Base-by-base conservation (phyloP, 768 basidiomycete species). In the Gloeophyllum trabeum region DNA sequence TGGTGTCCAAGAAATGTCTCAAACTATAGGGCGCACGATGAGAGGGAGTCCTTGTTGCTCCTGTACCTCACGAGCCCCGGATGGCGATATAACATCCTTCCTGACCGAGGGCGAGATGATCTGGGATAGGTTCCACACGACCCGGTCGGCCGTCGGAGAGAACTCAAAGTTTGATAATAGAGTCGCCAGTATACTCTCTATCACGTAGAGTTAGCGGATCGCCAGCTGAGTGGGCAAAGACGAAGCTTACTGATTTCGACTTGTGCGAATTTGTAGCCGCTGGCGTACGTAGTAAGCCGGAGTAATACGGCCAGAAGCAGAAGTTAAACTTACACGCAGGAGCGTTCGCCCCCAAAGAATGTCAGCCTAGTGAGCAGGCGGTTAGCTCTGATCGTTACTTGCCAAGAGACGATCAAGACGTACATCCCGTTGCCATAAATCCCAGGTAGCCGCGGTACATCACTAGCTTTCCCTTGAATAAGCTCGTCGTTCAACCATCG, bases 51-150 rank as follows among this genome's bases (percentile, higher is more conserved):
- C n/a, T n/a, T n/a, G n/a, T n/a, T n/a, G n/a, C n/a, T n/a, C n/a
- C n/a, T n/a, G n/a, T n/a, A n/a, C n/a, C n/a, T n/a, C n/a, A n/a
- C n/a, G n/a, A n/a, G n/a, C n/a, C n/a, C n/a, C n/a, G n/a, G n/a
- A n/a, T n/a, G n/a, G n/a, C n/a, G n/a, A n/a, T n/a, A n/a, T n/a
- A n/a, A n/a, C n/a, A n/a, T n/a, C n/a, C 28, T 32, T 16, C 28
- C 52, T 16, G 12, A 68, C 61, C 23, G 67, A 68, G 0, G 68
- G 67, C 3, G 64, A 65, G 18, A 69, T 69, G 12, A 71, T 71
- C 43, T 71, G 69, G 5, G 67, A 69, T 24, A 69, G 50, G 43
- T 69, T 70, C 68, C 68, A 71, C 10, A 66, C 62, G 25, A 71
- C 61, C 22, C 60, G 57, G 18, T 64, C 62, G 1, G 54, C 37